Evolutionary conservation across 129 eudicot species (phyloP).

Genomic region (Saussurea involucrata): DNA sequence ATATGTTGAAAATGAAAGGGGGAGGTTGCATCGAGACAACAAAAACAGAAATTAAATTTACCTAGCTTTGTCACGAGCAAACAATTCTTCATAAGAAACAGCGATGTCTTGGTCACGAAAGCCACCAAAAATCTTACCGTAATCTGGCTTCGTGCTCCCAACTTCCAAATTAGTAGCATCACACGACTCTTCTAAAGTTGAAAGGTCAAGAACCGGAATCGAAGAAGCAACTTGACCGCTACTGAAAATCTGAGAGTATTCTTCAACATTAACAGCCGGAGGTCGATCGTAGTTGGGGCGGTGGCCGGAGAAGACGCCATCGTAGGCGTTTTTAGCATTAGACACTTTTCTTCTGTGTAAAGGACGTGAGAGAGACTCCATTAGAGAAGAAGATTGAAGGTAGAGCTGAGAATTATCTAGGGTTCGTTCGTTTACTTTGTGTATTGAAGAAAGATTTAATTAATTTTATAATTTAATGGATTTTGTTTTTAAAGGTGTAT

Average conservation of each 20-base stretch:
- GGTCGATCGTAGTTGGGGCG: slow-evolving; percentile 29
- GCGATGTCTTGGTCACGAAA: slow-evolving; percentile 38
- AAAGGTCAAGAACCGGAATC: slow-evolving; percentile 77
- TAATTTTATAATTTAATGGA: background rate
- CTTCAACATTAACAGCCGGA: slow-evolving; percentile 36
- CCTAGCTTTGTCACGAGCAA: slow-evolving; percentile 41
- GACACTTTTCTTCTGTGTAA: slow-evolving; percentile 55
- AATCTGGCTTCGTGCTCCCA: slow-evolving; percentile 54
- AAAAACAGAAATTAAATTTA: slow-evolving; percentile 9
- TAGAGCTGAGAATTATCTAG: slow-evolving; percentile 27
- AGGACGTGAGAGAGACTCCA: slow-evolving; percentile 64
- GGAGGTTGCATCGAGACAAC: slow-evolving; percentile 3
- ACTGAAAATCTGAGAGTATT: slow-evolving; percentile 70
- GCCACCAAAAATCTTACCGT: slow-evolving; percentile 67
- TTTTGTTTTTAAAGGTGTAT: background rate
- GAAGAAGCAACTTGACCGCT: slow-evolving; percentile 39
- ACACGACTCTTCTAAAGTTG: slow-evolving; percentile 32
- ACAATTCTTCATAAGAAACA: slow-evolving; percentile 45
- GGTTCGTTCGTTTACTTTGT: slow-evolving; percentile 24
- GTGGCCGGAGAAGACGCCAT: slow-evolving; percentile 59
- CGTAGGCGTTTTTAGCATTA: slow-evolving; percentile 55
- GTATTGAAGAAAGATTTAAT: background rate
- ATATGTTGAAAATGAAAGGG: background rate
- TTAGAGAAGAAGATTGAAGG: slow-evolving; percentile 22
- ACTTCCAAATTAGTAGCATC: slow-evolving; percentile 14